Percentiles rank a stretch among this genome's conserved stretches.
Conservation (phyloP, 75 land plant species). For the Selaginella tamariscina region DNA sequence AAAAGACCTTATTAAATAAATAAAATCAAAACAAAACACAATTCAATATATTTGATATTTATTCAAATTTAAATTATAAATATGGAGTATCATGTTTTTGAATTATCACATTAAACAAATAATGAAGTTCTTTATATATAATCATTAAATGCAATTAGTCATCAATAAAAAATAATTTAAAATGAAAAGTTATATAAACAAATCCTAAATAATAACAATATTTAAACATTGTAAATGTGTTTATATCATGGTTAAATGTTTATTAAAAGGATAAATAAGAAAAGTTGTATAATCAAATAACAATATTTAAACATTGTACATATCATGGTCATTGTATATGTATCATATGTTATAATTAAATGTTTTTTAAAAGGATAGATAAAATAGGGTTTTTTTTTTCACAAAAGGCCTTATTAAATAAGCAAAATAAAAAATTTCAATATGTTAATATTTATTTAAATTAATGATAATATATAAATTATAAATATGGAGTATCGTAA, state of each 20-base stretch:
- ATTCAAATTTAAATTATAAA: neutral
- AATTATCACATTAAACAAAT: neutral
- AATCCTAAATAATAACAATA: neutral
- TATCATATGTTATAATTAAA: neutral
- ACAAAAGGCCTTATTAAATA: neutral
- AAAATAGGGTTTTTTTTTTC: too few species aligned
- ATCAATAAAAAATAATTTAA: neutral
- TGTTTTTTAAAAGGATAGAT: neutral
- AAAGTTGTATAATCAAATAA: neutral
- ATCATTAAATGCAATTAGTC: neutral
- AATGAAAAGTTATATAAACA: neutral
- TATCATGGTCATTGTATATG: too few species aligned
- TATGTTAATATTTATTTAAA: neutral
- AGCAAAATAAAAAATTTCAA: neutral
- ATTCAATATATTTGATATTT: neutral
- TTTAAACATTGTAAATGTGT: neutral
- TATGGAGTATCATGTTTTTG: neutral
- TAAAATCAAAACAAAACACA: too few species aligned
- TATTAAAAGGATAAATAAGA: neutral
- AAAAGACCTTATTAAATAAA: neutral
- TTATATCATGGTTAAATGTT: neutral
- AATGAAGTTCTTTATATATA: neutral
- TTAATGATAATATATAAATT: neutral
- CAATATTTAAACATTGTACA: neutral
- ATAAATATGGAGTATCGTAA: too few species aligned